Conservation (phyloP, 2,329 filamentous ascomycete species). For the Rutstroemia sydowiana region DNA sequence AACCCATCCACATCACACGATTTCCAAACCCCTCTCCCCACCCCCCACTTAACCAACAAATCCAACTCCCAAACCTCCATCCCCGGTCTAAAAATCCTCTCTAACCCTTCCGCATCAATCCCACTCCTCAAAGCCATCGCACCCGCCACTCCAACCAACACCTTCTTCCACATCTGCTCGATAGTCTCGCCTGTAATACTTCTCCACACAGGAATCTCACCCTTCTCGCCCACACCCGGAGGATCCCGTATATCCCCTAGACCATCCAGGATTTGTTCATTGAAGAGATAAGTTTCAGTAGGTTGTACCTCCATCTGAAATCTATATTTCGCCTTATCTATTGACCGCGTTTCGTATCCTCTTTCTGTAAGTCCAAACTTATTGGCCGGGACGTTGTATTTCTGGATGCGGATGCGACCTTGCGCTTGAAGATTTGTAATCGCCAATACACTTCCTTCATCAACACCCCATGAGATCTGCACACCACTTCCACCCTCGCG, state of each 20-base stretch:
- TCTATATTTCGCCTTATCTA: conserved; percentile 57
- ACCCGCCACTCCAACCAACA: conserved; percentile 56
- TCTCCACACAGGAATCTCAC: conserved; percentile 63
- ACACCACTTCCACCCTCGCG: conserved; percentile 24
- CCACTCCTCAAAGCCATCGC: conserved; percentile 56
- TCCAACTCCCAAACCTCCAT: conserved; percentile 57
- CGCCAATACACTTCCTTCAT: conserved; percentile 60
- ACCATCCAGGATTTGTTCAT: conserved; percentile 36
- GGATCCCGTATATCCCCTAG: conserved; percentile 34
- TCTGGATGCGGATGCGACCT: conserved; percentile 46
- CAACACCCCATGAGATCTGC: conserved; percentile 31
- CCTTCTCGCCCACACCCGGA: conserved; percentile 35
- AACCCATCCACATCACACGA: conserved; percentile 19
- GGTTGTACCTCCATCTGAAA: conserved; percentile 56
- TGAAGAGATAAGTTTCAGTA: conserved; percentile 49
- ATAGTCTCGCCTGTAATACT: conserved; percentile 58
- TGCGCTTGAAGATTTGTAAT: conserved; percentile 57
- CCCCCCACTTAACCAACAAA: conserved; percentile 52
- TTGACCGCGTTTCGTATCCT: conserved; percentile 63
- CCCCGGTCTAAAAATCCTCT: conserved; percentile 47
- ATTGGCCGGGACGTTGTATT: conserved; percentile 50
- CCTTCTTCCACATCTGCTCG: conserved; percentile 54
- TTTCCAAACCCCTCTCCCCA: conserved; percentile 34
- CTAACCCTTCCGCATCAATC: conserved; percentile 44
- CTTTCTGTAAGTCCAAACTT: conserved; percentile 65